Evolutionary conservation across 2,329 filamentous ascomycete species (phyloP).

Genomic region (Aschersonia sp.): DNA sequence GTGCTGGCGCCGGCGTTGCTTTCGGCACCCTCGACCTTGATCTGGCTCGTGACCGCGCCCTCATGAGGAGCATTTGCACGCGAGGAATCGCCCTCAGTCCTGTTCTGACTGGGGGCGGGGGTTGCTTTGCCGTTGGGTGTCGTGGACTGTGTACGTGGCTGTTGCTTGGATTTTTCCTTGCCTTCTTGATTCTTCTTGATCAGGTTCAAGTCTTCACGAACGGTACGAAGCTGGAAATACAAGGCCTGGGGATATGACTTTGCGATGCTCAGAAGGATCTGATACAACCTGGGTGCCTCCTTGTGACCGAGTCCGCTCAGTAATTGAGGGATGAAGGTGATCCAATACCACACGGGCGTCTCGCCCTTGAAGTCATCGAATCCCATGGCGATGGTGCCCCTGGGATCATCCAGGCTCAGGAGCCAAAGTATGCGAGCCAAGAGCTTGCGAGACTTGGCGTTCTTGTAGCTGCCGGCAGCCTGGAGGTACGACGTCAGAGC

Average conservation of each 20-base stretch:
- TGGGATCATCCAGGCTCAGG: constrained; percentile 80
- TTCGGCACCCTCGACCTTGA: constrained; percentile 31
- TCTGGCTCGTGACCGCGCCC: constrained; percentile 23
- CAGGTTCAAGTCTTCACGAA: constrained; percentile 79
- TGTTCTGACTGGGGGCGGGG: constrained; percentile 31
- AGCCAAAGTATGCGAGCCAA: constrained; percentile 91
- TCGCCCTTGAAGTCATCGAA: constrained; percentile 97
- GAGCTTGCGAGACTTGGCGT: constrained; percentile 86
- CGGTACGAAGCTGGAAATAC: constrained; percentile 90
- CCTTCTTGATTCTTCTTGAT: constrained; percentile 82
- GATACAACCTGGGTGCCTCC: constrained; percentile 75
- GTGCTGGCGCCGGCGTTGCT: constrained; percentile 12
- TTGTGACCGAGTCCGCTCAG: constrained; percentile 83
- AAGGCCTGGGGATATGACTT: constrained; percentile 91
- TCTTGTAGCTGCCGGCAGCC: constrained; percentile 93
- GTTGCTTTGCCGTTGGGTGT: constrained; percentile 29
- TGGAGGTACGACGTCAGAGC: constrained; percentile 94
- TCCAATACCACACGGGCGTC: constrained; percentile 98
- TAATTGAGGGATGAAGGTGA: constrained; percentile 94
- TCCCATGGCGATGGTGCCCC: constrained; percentile 67
- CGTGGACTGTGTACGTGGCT: constrained; percentile 27
- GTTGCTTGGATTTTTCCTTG: constrained; percentile 48
- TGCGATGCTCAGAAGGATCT: constrained; percentile 82
- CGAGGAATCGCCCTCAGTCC: constrained; percentile 22
- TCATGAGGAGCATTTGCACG: constrained; percentile 38